Evolutionary conservation across 139 green algal genomes (phyloP).

Genomic region (Coelastrella sp.): DNA sequence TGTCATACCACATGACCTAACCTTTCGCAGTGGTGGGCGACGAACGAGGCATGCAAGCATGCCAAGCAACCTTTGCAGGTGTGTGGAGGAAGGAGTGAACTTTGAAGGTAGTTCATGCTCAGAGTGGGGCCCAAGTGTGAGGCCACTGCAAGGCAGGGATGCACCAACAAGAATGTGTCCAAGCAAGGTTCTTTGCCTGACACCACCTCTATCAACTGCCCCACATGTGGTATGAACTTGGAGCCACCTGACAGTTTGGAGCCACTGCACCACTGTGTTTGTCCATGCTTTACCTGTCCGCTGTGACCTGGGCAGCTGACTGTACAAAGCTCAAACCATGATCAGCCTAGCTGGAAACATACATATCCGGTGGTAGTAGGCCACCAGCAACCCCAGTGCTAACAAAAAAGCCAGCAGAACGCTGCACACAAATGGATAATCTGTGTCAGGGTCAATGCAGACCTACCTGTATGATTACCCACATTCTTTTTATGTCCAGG

Average conservation of each 20-base stretch:
- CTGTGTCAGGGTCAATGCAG: too few species aligned
- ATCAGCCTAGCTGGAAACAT: neutral
- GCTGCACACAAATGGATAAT: neutral
- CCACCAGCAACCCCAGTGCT: neutral
- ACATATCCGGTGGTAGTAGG: neutral
- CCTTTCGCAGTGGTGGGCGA: conserved; percentile 32
- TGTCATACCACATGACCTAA: conserved; percentile 52
- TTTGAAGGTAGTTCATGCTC: neutral
- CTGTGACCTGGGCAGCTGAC: neutral
- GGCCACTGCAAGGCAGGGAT: too few species aligned
- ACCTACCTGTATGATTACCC: too few species aligned
- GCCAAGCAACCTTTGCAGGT: conserved; percentile 38
- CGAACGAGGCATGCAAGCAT: conserved; percentile 34
- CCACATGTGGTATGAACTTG: too few species aligned
- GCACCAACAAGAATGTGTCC: too few species aligned
- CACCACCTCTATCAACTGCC: too few species aligned
- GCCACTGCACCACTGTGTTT: too few species aligned
- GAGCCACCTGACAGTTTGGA: too few species aligned
- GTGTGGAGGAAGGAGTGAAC: neutral
- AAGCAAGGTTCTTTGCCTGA: too few species aligned
- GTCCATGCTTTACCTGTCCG: too few species aligned
- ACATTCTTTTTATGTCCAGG: too few species aligned
- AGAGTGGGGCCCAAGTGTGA: conserved; percentile 7
- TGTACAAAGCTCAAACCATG: neutral
- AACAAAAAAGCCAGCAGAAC: neutral